phyloP scores from a whole-genome alignment of 192 early-diverging fungal genomes.

The Phlyctochytrium bullatum region DNA sequence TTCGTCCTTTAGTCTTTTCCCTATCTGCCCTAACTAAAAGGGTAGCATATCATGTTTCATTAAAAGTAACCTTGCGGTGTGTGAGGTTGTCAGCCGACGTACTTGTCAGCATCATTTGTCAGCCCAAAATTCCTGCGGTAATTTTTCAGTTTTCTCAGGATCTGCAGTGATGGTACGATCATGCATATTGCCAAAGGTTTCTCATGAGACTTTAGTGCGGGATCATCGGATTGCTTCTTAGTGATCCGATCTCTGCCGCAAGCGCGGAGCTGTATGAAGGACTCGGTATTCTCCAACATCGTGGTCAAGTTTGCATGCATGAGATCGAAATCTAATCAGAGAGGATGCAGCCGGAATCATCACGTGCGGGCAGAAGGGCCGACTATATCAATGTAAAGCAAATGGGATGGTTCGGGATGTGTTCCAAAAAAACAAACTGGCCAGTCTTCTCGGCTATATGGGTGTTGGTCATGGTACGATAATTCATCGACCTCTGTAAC shows the following conservation, averaged over 20 bases:
- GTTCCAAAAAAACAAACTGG: conserved; percentile 77
- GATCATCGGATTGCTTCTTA: conserved; percentile 25
- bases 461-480: conserved; percentile 94
- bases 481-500: neutral
- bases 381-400: conserved; percentile 97
- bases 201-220: too few species aligned
- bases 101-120: too few species aligned
- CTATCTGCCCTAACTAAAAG: too few species aligned
- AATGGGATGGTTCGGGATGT: conserved; percentile 99
- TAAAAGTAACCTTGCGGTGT: too few species aligned
- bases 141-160: too few species aligned
- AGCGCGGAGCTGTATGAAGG: conserved; percentile 91
- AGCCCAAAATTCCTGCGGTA: too few species aligned
- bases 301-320: conserved; percentile 81
- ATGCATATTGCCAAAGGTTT: too few species aligned
- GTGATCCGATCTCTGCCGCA: conserved; percentile 40
- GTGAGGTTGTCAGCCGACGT: too few species aligned
- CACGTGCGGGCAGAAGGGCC: conserved; percentile 94
- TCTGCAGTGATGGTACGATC: too few species aligned
- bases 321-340: neutral
- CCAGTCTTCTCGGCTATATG: conserved; percentile 78
- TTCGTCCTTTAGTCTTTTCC: too few species aligned
- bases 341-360: conserved; percentile 99
- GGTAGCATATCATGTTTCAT: too few species aligned
- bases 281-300: conserved; percentile 92